Evolutionary conservation across 176 grass and related monocot genomes (phyloP), one percentile per base, ranked within the genome.

Genomic region (Avena sativa): DNA sequence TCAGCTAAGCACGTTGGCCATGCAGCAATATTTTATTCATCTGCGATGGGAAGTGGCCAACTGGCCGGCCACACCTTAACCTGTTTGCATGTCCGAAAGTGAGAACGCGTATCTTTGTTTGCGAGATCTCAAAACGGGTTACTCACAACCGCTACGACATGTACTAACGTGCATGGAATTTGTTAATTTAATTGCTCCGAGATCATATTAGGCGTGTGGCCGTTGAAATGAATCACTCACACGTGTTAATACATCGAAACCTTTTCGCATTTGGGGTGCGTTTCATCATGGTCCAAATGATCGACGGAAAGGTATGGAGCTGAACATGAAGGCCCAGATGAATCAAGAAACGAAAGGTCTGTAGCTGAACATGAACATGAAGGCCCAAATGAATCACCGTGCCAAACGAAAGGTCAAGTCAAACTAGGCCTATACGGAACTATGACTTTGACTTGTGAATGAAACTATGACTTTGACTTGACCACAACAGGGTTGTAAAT

Each of bases 1-100:
- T 86, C 21, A 71, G 85, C 28, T n/a, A 44, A 72, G 19, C 79
- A 90, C 84, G 64, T 72, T 71, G 36, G 26, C 17, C 89, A 64
- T 49, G 72, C 88, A 32, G 9, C 13, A 12, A 3, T 79, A 13
- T 13, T 78, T 55, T 77, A 36, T 79, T 49, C 9, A 17, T 62
- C 0, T 9, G 40, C 3, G 56, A 52, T 15, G 30, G 21, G 3
- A 26, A 5, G 60, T 13, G 3, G 60, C 60, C 60, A 63, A 63
- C 60, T 56, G 40, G 2, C 47, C 6, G 47, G 43, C 21, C 13
- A 51, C 32, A 5, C 17, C 16, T 17, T 15, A 23, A 5, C 14
- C 19, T 49, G 36, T 23, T 1, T 85, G 40, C 17, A 48, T 57
- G 53, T 19, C 57, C 5, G 36, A 70, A 28, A 81, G 36, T 15